Base-by-base conservation (phyloP, 2,329 filamentous ascomycete genomes). In the Penicillium hesseltinei region DNA sequence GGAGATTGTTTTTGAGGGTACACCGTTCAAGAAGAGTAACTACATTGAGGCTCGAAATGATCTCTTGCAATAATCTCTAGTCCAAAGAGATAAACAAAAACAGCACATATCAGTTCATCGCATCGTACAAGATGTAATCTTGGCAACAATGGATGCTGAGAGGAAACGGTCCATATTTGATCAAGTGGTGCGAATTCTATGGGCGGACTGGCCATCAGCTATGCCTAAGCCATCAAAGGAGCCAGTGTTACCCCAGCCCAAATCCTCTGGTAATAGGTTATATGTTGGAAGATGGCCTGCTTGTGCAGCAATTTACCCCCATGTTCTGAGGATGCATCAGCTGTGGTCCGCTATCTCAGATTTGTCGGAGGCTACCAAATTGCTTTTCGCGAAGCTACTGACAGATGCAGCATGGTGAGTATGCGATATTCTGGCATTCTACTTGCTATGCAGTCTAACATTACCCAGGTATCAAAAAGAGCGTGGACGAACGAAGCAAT, bases 101-200 rank as follows among this genome's bases (percentile, higher is more conserved):
- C 56, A 60, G 10, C 56, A 65, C 23, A 25, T 70, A 33, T 62
- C 57, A 2, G 61, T 71, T 5, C 65, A 71, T 54, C 59, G 63
- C 29, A 61, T 71, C 11, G 54, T 71, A 6, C 68, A 71, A 62
- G 68, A 70, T 55, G 62, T 60, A 3, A 40, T 66, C n/a, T 54
- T 61, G 44, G 63, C 62, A 17, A 56, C 45, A 50, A 66, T 69
- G 60, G 48, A 63, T 57, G 56, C 6, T 54, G 50, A 40, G n/a
- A 60, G 23, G 36, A 65, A 58, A 58, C 56, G 38, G 15, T 51
- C 38, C 6, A 52, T 53, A 27, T 61, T 63, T 51, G 25, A 60
- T 57, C 25, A 56, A 23, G 31, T 61, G 43, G 51, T 58, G 45
- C n/a, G 46, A 23, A 38, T 59, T 43, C 55, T 66, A 55, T 62